Conservation (phyloP, 805 yeast species). For the Wickerhamomyces bovis region DNA sequence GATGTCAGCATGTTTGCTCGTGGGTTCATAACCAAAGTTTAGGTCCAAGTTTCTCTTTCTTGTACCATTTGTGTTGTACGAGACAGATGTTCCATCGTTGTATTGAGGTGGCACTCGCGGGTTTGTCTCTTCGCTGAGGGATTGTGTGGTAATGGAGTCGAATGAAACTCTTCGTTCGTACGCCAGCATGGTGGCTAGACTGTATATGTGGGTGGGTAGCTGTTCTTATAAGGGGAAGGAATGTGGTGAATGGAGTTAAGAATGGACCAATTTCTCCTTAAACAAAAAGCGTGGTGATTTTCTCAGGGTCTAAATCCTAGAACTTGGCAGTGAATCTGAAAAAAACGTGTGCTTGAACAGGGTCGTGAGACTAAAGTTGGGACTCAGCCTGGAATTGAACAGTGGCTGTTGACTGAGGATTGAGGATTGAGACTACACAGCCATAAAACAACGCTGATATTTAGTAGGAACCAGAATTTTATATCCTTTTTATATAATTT, state of each 20-base stretch:
- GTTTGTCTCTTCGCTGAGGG: constrained; percentile 17
- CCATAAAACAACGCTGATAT: too few relatives aligned
- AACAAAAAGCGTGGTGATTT: not conserved
- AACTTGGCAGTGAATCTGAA: not conserved
- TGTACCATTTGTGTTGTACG: not conserved
- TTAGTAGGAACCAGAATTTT: too few relatives aligned
- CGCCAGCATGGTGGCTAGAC: constrained; percentile 1
- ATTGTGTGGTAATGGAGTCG: constrained; percentile 20
- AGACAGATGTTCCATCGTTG: not conserved
- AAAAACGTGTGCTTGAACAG: too few relatives aligned
- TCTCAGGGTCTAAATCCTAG: not conserved
- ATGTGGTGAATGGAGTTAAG: too few relatives aligned
- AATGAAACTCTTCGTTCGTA: constrained; percentile 22
- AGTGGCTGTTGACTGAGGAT: too few relatives aligned
- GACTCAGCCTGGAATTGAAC: not conserved
- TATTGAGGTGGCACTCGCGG: constrained; percentile 24
- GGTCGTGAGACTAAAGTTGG: not conserved
- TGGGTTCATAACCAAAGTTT: constrained; percentile 19
- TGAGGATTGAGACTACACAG: too few relatives aligned
- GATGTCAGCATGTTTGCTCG: constrained; percentile 12
- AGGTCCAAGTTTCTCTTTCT: constrained; percentile 11
- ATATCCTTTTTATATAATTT: too few relatives aligned
- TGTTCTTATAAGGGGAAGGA: too few relatives aligned
- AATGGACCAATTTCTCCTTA: not conserved
- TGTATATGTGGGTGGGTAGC: not conserved